Conservation (phyloP, 148 eudicot species). For the Polygonum aviculare region DNA sequence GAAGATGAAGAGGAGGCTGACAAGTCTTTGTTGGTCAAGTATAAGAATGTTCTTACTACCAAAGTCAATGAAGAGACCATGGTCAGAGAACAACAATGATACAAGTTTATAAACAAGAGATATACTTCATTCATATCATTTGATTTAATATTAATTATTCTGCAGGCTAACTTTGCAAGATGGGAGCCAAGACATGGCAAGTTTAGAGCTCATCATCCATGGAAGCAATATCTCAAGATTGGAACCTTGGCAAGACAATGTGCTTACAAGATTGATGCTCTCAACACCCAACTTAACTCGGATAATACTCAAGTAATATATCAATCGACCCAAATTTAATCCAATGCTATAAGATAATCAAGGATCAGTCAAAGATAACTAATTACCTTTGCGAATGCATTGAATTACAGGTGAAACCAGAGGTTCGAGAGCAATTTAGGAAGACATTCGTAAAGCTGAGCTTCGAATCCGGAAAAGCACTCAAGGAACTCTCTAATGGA, state of each 20-base stretch:
- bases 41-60: slow-evolving; percentile 41
- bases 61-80: slow-evolving; percentile 44
- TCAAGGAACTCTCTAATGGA: slow-evolving; percentile 22
- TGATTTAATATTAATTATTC: too few species aligned
- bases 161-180: slow-evolving; percentile 28
- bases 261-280: slow-evolving; percentile 23
- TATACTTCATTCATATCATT: too few species aligned
- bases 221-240: slow-evolving; percentile 28
- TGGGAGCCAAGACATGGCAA: slow-evolving; percentile 37
- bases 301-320: slow-evolving; percentile 23
- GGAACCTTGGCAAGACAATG: slow-evolving; percentile 19
- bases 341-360: neutral
- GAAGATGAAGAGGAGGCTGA: slow-evolving; percentile 13
- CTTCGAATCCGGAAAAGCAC: slow-evolving; percentile 22
- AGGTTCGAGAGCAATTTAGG: slow-evolving; percentile 20
- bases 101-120: neutral
- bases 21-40: slow-evolving; percentile 18
- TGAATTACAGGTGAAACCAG: slow-evolving; percentile 19
- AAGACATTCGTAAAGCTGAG: slow-evolving; percentile 26
- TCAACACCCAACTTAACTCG: slow-evolving; percentile 13
- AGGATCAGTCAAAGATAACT: neutral
- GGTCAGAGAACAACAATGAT: slow-evolving; percentile 27
- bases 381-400: neutral
- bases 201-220: slow-evolving; percentile 27
- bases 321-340: neutral